Conservation (phyloP, 768 basidiomycete genomes). For the Xanthoconium purpureum region DNA sequence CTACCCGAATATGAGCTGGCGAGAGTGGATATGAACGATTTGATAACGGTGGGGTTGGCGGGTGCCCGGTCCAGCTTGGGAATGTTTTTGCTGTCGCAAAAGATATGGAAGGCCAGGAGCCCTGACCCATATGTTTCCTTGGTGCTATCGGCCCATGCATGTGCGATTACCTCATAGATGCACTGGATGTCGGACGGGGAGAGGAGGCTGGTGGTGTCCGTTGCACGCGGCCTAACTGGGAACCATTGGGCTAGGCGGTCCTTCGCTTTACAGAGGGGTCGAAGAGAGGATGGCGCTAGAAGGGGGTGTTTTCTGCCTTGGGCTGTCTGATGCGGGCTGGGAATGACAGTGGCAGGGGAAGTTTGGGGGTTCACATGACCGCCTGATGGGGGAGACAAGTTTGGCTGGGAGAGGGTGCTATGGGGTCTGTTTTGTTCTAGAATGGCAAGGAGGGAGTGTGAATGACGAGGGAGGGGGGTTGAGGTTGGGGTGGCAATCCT, state of each 20-base stretch:
- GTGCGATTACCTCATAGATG: not conserved
- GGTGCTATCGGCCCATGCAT: not conserved
- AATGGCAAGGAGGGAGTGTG: too few relatives aligned
- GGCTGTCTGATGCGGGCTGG: too few relatives aligned
- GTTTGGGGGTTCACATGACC: too few relatives aligned
- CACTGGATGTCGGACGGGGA: not conserved
- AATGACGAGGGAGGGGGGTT: not conserved
- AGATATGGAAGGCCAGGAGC: not conserved
- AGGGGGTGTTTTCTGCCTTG: not conserved
- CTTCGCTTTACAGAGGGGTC: not conserved
- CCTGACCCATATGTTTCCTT: not conserved
- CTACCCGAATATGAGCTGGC: slow-evolving; percentile 12
- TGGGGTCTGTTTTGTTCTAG: too few relatives aligned
- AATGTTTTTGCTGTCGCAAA: not conserved
- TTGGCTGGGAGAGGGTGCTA: too few relatives aligned
- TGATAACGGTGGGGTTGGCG: not conserved
- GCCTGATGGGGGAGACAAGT: too few relatives aligned
- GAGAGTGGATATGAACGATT: not conserved
- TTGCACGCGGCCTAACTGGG: not conserved
- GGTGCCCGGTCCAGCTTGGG: not conserved
- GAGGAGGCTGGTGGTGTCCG: too few relatives aligned
- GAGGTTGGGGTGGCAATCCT: not conserved
- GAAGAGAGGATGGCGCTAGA: not conserved
- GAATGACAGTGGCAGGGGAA: too few relatives aligned
- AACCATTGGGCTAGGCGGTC: not conserved